Conservation (phyloP, 371 early-diverging fungal species). For the Cokeromyces recurvatus region DNA sequence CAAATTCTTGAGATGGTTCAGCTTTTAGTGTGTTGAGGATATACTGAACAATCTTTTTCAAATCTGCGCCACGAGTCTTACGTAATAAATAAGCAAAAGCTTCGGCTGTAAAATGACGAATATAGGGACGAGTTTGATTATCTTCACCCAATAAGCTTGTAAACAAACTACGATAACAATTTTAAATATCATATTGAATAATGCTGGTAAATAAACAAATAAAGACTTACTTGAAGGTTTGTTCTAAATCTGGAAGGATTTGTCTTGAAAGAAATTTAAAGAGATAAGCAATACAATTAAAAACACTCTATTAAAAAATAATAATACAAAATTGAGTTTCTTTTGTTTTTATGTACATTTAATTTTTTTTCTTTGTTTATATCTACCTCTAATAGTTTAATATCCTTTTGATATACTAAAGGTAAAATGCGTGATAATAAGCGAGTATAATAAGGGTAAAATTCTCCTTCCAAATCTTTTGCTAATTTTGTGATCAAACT, state of each 20-base stretch:
- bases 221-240: slow-evolving; percentile 59
- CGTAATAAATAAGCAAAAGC: slow-evolving; percentile 87
- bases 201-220: too few species aligned
- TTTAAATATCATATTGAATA: not conserved
- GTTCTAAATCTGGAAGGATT: slow-evolving; percentile 61
- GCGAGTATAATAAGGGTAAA: slow-evolving; percentile 72
- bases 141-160: slow-evolving; percentile 67
- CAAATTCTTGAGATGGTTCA: slow-evolving; percentile 48
- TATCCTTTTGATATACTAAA: slow-evolving; percentile 61
- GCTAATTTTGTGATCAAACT: slow-evolving; percentile 79
- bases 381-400: slow-evolving; percentile 72
- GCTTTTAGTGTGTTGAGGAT: slow-evolving; percentile 57
- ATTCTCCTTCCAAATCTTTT: slow-evolving; percentile 89
- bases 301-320: slow-evolving; percentile 74
- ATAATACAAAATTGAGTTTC: too few species aligned
- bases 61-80: slow-evolving; percentile 58
- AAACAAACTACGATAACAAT: slow-evolving; percentile 44
- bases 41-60: slow-evolving; percentile 48
- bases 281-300: slow-evolving; percentile 84
- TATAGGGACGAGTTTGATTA: slow-evolving; percentile 62
- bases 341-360: too few species aligned
- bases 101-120: slow-evolving; percentile 89
- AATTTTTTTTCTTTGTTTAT: not conserved
- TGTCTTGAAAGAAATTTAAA: slow-evolving; percentile 83
- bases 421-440: slow-evolving; percentile 59